phyloP scores from a whole-genome alignment of 768 basidiomycete species.

The Serendipita sp. region DNA sequence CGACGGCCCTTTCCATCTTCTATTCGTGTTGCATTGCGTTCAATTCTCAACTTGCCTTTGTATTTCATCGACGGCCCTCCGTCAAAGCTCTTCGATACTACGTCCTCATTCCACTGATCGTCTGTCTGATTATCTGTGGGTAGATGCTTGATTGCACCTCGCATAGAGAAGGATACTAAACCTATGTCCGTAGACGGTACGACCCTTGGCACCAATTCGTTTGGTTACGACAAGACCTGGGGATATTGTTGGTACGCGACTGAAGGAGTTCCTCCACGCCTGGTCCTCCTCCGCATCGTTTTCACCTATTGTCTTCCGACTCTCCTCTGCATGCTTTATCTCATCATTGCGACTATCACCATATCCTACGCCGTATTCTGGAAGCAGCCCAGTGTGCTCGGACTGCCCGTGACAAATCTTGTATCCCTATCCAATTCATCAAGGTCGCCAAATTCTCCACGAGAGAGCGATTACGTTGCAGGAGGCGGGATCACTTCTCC shows the following conservation, averaged over 20 bases:
- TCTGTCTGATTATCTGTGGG: background rate
- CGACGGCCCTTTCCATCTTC: background rate
- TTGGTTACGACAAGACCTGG: slow-evolving; percentile 1
- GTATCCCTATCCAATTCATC: background rate
- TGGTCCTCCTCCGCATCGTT: background rate
- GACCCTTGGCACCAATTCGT: background rate
- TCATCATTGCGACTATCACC: background rate
- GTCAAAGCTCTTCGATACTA: background rate
- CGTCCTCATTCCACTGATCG: background rate
- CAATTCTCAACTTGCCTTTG: slow-evolving; percentile 4
- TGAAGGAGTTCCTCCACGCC: background rate
- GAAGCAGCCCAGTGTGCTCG: background rate
- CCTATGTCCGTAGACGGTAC: background rate
- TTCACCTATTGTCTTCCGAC: slow-evolving; percentile 5
- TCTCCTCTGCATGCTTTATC: background rate
- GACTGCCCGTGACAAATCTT: background rate
- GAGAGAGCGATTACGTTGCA: background rate
- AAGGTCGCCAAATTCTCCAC: background rate
- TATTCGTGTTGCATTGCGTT: slow-evolving; percentile 6
- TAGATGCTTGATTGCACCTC: background rate
- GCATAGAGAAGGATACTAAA: background rate
- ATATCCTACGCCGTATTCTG: background rate
- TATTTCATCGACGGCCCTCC: background rate
- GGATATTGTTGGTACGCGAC: slow-evolving; percentile 5
- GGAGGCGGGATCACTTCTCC: background rate